Percentiles rank a stretch among this genome's conserved stretches.
Conservation (phyloP, 768 basidiomycete genomes). For the Dendrothele bispora region DNA sequence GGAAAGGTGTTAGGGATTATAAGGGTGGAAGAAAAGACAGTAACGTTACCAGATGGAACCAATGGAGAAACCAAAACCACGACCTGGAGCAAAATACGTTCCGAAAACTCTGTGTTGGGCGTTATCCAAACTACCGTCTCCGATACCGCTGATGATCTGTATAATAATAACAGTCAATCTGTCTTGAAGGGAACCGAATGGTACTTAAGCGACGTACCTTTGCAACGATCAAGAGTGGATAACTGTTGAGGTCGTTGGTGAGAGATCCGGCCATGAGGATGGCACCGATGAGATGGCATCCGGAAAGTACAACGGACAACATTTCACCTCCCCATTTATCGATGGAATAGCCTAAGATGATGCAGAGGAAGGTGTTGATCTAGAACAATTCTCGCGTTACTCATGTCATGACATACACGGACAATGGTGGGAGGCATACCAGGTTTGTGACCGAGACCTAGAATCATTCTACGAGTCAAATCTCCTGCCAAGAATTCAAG, state of each 20-base stretch:
- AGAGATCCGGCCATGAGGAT: slow-evolving; percentile 37
- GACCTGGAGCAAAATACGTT: slow-evolving; percentile 43
- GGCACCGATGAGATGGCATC: slow-evolving; percentile 36
- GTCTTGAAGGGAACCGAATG: background rate
- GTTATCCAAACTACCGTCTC: slow-evolving; percentile 41
- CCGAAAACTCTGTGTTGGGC: slow-evolving; percentile 44
- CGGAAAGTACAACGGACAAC: slow-evolving; percentile 35
- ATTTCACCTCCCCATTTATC: slow-evolving; percentile 40
- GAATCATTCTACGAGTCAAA: background rate
- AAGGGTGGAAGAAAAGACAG: background rate
- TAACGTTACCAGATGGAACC: slow-evolving; percentile 32
- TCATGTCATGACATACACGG: too few relatives aligned
- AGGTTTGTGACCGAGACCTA: too few relatives aligned
- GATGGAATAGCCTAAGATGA: slow-evolving; percentile 37
- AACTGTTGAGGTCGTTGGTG: slow-evolving; percentile 38
- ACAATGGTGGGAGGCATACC: too few relatives aligned
- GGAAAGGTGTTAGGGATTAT: background rate
- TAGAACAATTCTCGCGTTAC: too few relatives aligned
- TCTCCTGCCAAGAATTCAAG: background rate
- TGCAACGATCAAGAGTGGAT: slow-evolving; percentile 36
- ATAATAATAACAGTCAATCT: background rate
- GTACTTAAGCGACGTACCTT: slow-evolving; percentile 37
- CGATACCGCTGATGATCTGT: slow-evolving; percentile 3
- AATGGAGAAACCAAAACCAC: slow-evolving; percentile 38
- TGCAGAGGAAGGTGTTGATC: slow-evolving; percentile 44